Conservation (phyloP, 106 monocot species). For the Dioscorea dumetorum region DNA sequence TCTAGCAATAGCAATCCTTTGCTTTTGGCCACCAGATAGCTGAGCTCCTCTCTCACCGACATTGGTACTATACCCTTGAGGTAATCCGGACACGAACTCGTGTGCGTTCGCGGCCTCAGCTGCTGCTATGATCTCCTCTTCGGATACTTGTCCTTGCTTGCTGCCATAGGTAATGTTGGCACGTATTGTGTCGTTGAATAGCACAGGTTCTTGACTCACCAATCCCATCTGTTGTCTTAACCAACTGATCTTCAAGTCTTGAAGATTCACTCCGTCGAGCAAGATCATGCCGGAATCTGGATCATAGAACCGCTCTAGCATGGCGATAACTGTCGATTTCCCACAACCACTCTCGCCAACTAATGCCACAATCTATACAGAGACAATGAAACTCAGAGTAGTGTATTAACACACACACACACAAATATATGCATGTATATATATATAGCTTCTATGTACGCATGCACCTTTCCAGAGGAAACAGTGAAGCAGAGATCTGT, state of each 20-base stretch:
- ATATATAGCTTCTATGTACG: not conserved
- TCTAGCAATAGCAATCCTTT: conserved; percentile 62
- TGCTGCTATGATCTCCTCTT: conserved; percentile 53
- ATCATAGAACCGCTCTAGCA: conserved; percentile 77
- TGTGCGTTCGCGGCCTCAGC: conserved; percentile 67
- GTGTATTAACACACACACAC: too few relatives aligned
- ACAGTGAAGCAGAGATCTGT: conserved; percentile 50
- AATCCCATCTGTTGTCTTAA: conserved; percentile 73
- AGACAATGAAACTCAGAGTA: too few relatives aligned
- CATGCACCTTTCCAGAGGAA: conserved; percentile 59
- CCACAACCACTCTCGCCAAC: conserved; percentile 86
- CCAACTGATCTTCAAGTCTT: conserved; percentile 48
- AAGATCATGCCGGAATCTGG: conserved; percentile 54
- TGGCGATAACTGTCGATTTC: conserved; percentile 60
- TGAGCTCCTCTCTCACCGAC: conserved; percentile 69
- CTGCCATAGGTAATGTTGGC: conserved; percentile 73
- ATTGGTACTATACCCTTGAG: conserved; percentile 57
- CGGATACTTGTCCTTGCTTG: conserved; percentile 37
- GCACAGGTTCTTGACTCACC: conserved; percentile 67
- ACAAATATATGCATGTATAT: too few relatives aligned
- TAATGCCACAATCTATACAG: conserved; percentile 52
- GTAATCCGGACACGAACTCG: conserved; percentile 47
- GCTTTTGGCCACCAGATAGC: conserved; percentile 82
- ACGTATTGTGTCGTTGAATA: conserved; percentile 71
- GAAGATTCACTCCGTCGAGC: conserved; percentile 49